Evolutionary conservation across 306 rosid species (phyloP), one percentile per base, ranked within the genome.

Genomic region (Adenanthera pavonina): DNA sequence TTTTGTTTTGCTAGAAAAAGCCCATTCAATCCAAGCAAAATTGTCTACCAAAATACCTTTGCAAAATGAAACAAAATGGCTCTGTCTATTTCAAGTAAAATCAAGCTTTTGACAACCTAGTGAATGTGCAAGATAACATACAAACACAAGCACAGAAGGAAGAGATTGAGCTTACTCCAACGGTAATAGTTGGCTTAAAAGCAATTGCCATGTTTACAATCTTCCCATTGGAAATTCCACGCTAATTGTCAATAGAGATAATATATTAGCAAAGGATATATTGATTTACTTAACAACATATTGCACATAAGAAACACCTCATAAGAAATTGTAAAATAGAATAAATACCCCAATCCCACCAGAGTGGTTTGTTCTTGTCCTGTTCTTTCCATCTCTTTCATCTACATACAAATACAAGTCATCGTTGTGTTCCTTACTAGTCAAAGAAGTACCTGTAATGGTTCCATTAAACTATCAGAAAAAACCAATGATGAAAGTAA

Each of bases 101-200:
- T 25, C 30, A 25, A 25, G 30, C 1, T 25, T 25, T 25, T 25
- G 30, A 1, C 1, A 25, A 25, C 30, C 30, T 1, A 25, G 30
- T 25, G 30, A 25, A 25, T 25, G 1, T 25, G 30, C 30, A 25
- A 25, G 30, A 25, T 25, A 25, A 25, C 30, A 25, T 25, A 25
- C 30, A 25, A 25, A 25, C 30, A 25, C 1, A 25, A 25, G 30
- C 30, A 25, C 30, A 25, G 30, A 65, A 48, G 74, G 78, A 47
- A 66, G 72, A 81, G 35, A 47, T 49, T 76, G 77, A 62, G 85
- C 90, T 91, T 92, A 94, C 98, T 69, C 83, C 66, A 84, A 94
- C 92, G 13, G 98, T 94, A 10, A 97, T 89, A 3, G 97, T 94
- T 69, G 97, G 98, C 93, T 94, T 94, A 90, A 94, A 94, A 88